A percentile compares a stretch with the other conserved stretches of the same genome.
These are phyloP conservation scores for Cutaneotrichosporon sp. DNA, from an alignment of 1,284 basidiomycete species.

Conservation along the genomic window DNA sequence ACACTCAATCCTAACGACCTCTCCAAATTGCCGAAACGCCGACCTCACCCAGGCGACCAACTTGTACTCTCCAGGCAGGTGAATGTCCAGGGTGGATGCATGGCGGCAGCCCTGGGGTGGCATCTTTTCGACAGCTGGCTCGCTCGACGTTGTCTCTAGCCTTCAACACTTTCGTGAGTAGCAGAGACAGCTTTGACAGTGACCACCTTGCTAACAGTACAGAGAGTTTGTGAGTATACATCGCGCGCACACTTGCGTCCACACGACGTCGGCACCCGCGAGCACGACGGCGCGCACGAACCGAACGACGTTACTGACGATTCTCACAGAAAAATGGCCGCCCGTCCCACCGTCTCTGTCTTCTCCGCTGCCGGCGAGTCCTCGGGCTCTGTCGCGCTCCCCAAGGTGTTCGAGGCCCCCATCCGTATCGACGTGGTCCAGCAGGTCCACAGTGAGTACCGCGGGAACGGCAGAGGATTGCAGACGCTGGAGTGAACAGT, in stretches of 20 bases:
- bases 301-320: too few relatives aligned
- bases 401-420: conserved; percentile 94
- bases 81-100: background rate
- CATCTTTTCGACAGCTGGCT: background rate
- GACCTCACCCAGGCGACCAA: background rate
- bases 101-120: background rate
- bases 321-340: conserved; percentile 62
- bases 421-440: conserved; percentile 98
- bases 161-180: conserved; percentile 5
- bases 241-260: background rate
- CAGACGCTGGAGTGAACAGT: background rate
- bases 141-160: background rate
- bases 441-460: conserved; percentile 88
- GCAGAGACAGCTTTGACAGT: background rate
- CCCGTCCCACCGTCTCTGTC: conserved; percentile 81
- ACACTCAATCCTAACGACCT: background rate
- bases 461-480: background rate
- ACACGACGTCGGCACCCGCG: background rate
- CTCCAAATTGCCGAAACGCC: background rate
- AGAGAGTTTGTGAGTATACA: background rate
- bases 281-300: background rate
- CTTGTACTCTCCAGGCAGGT: background rate
- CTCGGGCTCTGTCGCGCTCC: conserved; percentile 83
- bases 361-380: conserved; percentile 74
- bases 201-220: background rate